Evolutionary conservation across 2,329 filamentous ascomycete genomes (phyloP), one percentile per base, ranked within the genome.

Genomic region (Mollisia scopiformis): DNA sequence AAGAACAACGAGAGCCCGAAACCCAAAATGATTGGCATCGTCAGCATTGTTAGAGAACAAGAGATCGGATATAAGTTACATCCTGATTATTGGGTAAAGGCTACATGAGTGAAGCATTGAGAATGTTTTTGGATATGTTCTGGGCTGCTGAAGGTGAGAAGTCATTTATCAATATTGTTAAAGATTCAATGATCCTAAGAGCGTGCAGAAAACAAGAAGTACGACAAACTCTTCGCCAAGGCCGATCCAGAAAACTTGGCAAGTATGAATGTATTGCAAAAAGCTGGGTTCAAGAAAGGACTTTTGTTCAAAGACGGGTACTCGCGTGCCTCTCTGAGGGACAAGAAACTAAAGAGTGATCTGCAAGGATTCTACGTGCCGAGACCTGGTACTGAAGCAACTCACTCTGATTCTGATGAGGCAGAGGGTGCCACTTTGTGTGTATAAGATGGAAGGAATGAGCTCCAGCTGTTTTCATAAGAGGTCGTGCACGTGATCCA

Each of bases 31-130:
- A 65, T 66, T 41, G 66, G 63, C 2, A 10, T 54, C 2, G 28
- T 68, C 13, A 62, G 62, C 0, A 58, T 62, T 8, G 54, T 51
- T 10, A 43, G 57, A n/a, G 58, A 57, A 49, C 46, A 39, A 1
- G 63, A 65, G 21, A 51, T 65, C 6, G 58, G 57, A 5, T 65
- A 65, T 30, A 57, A 57, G 23, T 28, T 65, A 8, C 58, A 61
- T 52, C 53, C 59, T 4, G 60, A 57, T 41, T 58, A 31, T 39
- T 63, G 60, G 56, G 61, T 57, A 63, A 62, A 52, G 64, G 64
- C 16, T 68, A 63, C 51, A 65, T 63, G 56, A 62, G 37, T n/a
- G 66, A 67, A 37, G 66, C 67, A 7, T 47, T 69, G 35, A 41
- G 11, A 3, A 43, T 61, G 52, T 66, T 67, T 46, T 28, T 66